Conservation (phyloP, 208 protist genomes). For the Leishmania arabica region DNA sequence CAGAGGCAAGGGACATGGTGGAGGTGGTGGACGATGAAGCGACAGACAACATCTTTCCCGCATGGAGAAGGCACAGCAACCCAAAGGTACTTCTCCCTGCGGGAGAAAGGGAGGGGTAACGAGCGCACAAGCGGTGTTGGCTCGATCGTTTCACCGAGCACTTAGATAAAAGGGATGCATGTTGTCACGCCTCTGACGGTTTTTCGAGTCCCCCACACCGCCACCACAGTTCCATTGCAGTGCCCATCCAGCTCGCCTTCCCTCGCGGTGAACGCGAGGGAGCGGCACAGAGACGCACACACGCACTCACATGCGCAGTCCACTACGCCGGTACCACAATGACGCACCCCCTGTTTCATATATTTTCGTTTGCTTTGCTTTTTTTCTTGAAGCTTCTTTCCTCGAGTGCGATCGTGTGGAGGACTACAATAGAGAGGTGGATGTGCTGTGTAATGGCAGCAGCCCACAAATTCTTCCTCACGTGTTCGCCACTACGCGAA, state of each 20-base stretch:
- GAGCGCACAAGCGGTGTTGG: neutral
- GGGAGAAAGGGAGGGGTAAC: neutral
- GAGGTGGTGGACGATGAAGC: neutral
- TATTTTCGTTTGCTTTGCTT: neutral
- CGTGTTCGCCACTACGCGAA: neutral
- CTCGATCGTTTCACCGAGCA: neutral
- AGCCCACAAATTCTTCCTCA: neutral
- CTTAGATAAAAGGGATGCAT: neutral
- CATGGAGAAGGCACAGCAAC: neutral
- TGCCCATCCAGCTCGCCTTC: neutral
- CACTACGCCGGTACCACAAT: neutral
- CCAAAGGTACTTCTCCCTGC: neutral
- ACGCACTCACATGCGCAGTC: neutral
- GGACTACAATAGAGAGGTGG: neutral
- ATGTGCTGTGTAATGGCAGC: neutral
- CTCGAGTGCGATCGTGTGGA: neutral
- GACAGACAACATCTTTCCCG: neutral
- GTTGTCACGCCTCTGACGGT: neutral
- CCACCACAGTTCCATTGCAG: neutral
- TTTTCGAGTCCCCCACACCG: neutral
- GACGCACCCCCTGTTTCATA: neutral
- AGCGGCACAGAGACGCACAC: neutral
- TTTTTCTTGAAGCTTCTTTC: neutral
- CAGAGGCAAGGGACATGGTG: slow-evolving; percentile 5
- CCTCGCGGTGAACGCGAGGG: neutral